Conservation (phyloP, 2,329 filamentous ascomycete genomes). For the Sporothrix luriei region DNA sequence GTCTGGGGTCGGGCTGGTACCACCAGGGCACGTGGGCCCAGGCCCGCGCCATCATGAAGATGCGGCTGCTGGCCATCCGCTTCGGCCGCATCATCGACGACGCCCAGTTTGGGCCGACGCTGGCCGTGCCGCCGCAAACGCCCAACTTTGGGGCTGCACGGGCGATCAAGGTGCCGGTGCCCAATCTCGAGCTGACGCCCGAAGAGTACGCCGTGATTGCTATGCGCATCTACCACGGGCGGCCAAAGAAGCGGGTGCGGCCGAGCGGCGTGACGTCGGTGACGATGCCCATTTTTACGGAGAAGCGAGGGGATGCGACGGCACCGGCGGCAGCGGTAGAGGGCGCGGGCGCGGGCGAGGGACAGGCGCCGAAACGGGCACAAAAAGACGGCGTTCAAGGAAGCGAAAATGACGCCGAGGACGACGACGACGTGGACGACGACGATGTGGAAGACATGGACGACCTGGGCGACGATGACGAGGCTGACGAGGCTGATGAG, state of each 20-base stretch:
- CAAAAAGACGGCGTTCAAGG: not conserved
- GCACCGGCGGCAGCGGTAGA: not conserved
- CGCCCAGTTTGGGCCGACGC: conserved; percentile 39
- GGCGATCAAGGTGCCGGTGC: conserved; percentile 46
- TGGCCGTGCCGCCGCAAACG: conserved; percentile 45
- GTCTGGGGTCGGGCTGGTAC: conserved; percentile 76
- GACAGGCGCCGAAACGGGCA: not conserved
- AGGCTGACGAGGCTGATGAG: conserved; percentile 25
- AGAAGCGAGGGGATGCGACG: conserved; percentile 3
- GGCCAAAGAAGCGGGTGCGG: conserved; percentile 32
- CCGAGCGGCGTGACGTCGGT: conserved; percentile 32
- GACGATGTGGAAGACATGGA: conserved; percentile 23
- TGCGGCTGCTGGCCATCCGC: conserved; percentile 73
- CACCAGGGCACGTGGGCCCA: conserved; percentile 80
- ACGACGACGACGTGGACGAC: conserved; percentile 26
- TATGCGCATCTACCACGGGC: conserved; percentile 33
- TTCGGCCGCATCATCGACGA: conserved; percentile 56
- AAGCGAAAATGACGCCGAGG: not conserved
- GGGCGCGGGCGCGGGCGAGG: not conserved
- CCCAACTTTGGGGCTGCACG: conserved; percentile 38
- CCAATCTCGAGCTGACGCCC: conserved; percentile 46
- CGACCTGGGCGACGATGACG: conserved; percentile 27
- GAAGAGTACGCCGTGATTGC: conserved; percentile 40
- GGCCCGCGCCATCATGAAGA: conserved; percentile 82
- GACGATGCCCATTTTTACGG: conserved; percentile 34